These are phyloP conservation scores for Plasmodium yoelii DNA, from an alignment of 169 alveolate species.

Conservation along the genomic window DNA sequence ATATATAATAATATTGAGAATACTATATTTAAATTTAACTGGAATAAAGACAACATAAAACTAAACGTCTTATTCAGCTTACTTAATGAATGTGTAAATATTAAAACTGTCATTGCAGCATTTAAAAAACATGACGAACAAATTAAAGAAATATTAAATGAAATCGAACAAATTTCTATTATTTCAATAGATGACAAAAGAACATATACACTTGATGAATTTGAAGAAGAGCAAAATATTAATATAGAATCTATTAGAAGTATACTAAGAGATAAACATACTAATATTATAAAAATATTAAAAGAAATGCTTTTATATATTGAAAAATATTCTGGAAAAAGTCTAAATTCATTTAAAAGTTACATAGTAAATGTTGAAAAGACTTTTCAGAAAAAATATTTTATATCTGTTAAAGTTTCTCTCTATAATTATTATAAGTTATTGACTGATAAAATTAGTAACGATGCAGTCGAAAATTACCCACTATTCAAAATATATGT, in stretches of 20 bases:
- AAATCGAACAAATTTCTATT: constrained; percentile 53
- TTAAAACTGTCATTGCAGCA: constrained; percentile 24
- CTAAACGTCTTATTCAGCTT: constrained; percentile 40
- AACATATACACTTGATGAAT: constrained; percentile 64
- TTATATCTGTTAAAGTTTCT: constrained; percentile 72
- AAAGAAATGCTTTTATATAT: constrained; percentile 53
- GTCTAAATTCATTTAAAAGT: constrained; percentile 61
- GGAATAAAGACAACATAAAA: constrained; percentile 74
- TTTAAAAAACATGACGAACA: constrained; percentile 50
- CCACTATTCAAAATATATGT: constrained; percentile 73
- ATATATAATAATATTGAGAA: constrained; percentile 55
- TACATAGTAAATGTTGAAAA: constrained; percentile 53
- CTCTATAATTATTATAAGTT: constrained; percentile 65
- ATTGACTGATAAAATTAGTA: constrained; percentile 64
- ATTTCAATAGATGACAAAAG: constrained; percentile 65
- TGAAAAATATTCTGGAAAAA: constrained; percentile 65
- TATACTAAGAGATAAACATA: constrained; percentile 62
- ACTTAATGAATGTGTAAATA: constrained; percentile 52
- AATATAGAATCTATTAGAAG: constrained; percentile 53
- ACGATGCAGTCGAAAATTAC: constrained; percentile 71
- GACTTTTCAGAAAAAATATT: constrained; percentile 60
- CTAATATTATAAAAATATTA: constrained; percentile 38
- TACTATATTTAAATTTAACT: constrained; percentile 64
- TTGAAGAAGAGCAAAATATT: constrained; percentile 73
- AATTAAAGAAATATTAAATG: constrained; percentile 60